phyloP scores from a whole-genome alignment of 306 rosid species.

The Begonia loranthoides region DNA sequence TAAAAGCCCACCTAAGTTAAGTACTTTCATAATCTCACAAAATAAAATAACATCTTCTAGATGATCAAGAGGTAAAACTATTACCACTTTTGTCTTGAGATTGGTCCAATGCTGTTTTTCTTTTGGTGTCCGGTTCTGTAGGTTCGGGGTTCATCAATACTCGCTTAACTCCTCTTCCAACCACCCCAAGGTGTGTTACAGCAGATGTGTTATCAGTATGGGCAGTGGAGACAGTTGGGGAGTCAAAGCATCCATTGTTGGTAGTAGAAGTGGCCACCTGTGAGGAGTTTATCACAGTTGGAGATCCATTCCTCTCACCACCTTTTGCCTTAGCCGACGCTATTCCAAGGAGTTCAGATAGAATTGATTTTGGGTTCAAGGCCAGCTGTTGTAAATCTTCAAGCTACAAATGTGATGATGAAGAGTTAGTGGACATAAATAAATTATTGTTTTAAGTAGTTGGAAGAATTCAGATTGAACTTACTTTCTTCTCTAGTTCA shows the following conservation, averaged over 20 bases:
- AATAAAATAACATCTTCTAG: neutral
- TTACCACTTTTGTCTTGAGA: conserved; percentile 47
- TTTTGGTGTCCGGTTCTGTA: conserved; percentile 33
- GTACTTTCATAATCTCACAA: neutral
- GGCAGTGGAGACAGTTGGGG: conserved; percentile 79
- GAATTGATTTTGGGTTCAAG: conserved; percentile 60
- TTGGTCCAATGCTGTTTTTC: conserved; percentile 51
- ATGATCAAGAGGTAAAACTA: conserved; percentile 18
- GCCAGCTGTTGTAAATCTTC: conserved; percentile 83
- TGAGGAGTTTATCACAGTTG: conserved; percentile 36
- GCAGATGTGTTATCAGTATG: conserved; percentile 61
- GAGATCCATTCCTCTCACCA: conserved; percentile 27
- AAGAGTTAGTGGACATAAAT: conserved; percentile 1
- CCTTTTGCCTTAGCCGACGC: conserved; percentile 42
- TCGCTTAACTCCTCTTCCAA: conserved; percentile 96
- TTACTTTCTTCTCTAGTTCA: conserved; percentile 90
- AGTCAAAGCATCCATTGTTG: conserved; percentile 55
- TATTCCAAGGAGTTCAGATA: conserved; percentile 58
- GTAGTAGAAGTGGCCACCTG: conserved; percentile 38
- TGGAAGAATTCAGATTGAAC: neutral
- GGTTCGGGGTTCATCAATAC: conserved; percentile 27
- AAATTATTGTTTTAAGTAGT: neutral
- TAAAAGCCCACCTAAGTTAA: neutral
- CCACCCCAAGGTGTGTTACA: conserved; percentile 92
- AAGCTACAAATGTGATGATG: conserved; percentile 44